Evolutionary conservation across 805 yeast species (phyloP).

Genomic region (Saturnispora hagleri): DNA sequence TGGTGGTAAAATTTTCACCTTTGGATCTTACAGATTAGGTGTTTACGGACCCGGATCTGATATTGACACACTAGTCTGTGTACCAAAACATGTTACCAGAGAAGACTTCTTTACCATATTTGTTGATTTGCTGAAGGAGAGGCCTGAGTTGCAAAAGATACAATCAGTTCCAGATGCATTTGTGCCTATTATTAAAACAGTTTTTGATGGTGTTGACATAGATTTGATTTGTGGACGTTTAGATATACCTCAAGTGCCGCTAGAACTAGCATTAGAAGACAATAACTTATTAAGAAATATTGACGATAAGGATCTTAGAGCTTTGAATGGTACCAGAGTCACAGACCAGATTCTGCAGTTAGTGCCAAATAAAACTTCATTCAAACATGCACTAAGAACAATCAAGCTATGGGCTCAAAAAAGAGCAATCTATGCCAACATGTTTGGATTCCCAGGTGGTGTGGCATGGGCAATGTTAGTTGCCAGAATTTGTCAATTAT

Average conservation of each 20-base stretch:
- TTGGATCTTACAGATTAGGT: slow-evolving; percentile 89
- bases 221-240: slow-evolving; percentile 82
- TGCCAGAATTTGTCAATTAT: slow-evolving; percentile 94
- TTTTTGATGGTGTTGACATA: slow-evolving; percentile 84
- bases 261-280: slow-evolving; percentile 64
- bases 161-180: slow-evolving; percentile 93
- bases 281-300: slow-evolving; percentile 78
- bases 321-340: slow-evolving; percentile 92
- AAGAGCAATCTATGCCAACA: slow-evolving; percentile 88
- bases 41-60: slow-evolving; percentile 98
- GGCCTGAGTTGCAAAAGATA: slow-evolving; percentile 83
- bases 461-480: slow-evolving; percentile 99
- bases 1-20: slow-evolving; percentile 95
- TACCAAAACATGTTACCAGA: slow-evolving; percentile 88
- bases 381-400: slow-evolving; percentile 85
- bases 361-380: slow-evolving; percentile 89
- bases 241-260: slow-evolving; percentile 77
- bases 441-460: slow-evolving; percentile 98
- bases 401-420: slow-evolving; percentile 96
- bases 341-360: slow-evolving; percentile 86
- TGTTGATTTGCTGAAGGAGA: slow-evolving; percentile 52
- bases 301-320: slow-evolving; percentile 84
- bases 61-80: slow-evolving; percentile 94
- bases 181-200: slow-evolving; percentile 92
- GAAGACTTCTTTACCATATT: slow-evolving; percentile 85